A percentile compares a stretch with the other conserved stretches of the same genome.
These are phyloP conservation scores for Claviceps humidiphila DNA, from an alignment of 2,329 filamentous ascomycete species.

Conservation along the genomic window DNA sequence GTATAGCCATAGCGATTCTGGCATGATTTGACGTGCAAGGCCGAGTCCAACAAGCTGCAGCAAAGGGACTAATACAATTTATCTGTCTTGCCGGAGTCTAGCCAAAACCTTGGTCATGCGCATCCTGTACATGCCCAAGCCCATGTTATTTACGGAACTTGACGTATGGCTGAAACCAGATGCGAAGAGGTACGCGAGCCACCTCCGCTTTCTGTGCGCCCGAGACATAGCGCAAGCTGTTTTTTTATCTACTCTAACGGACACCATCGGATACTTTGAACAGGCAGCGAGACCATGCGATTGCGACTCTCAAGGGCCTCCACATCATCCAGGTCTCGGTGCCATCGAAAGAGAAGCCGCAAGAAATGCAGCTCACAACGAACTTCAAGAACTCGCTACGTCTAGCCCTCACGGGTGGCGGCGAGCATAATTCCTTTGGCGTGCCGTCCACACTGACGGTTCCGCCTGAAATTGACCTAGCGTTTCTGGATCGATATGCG, in stretches of 20 bases:
- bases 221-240: background rate
- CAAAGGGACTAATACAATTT: background rate
- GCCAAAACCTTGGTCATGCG: slow-evolving; percentile 95
- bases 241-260: background rate
- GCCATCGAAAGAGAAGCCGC: slow-evolving; percentile 46
- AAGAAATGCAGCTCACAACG: slow-evolving; percentile 62
- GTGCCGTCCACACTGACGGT: slow-evolving; percentile 59
- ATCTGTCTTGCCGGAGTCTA: slow-evolving; percentile 17
- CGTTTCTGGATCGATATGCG: slow-evolving; percentile 74
- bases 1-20: slow-evolving; percentile 29
- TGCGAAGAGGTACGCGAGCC: slow-evolving; percentile 24
- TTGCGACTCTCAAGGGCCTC: slow-evolving; percentile 70
- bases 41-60: background rate
- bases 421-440: slow-evolving; percentile 78
- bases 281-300: slow-evolving; percentile 70
- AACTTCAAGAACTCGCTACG: slow-evolving; percentile 77
- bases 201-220: background rate
- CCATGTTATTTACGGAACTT: slow-evolving; percentile 66
- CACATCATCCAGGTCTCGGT: slow-evolving; percentile 65
- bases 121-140: slow-evolving; percentile 76
- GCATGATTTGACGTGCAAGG: background rate
- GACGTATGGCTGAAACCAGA: slow-evolving; percentile 72
- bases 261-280: slow-evolving; percentile 1
- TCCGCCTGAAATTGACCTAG: slow-evolving; percentile 49
- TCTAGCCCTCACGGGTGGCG: slow-evolving; percentile 76